Evolutionary conservation across 306 rosid species (phyloP).

Genomic region (Crotalaria pallida): DNA sequence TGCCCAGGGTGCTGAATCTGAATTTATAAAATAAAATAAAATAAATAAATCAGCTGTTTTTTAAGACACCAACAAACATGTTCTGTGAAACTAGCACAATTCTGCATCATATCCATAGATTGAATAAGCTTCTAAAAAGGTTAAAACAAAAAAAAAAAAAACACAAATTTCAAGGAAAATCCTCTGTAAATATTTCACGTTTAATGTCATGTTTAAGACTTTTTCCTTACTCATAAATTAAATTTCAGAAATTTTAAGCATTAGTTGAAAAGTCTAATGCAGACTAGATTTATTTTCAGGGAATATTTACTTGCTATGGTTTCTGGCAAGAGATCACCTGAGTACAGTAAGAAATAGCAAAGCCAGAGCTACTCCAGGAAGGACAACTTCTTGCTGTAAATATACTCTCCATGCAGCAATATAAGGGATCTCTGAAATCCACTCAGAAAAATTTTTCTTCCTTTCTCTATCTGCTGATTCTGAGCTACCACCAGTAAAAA

Average conservation of each 20-base stretch:
- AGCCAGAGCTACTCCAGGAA: slow-evolving; percentile 84
- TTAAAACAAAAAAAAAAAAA: not conserved
- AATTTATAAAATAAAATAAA: not conserved
- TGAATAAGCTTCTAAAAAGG: not conserved
- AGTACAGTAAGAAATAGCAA: slow-evolving; percentile 79
- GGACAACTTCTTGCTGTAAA: slow-evolving; percentile 60
- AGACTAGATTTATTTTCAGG: not conserved
- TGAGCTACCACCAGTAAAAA: not conserved
- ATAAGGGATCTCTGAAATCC: slow-evolving; percentile 46
- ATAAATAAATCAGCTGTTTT: no score
- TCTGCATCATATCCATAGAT: not conserved
- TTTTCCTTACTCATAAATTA: not conserved
- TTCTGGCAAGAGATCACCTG: slow-evolving; percentile 41
- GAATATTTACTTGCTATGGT: not conserved
- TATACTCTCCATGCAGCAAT: slow-evolving; percentile 71
- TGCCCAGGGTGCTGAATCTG: not conserved
- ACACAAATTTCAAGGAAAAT: not conserved
- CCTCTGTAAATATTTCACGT: not conserved
- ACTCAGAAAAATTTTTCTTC: slow-evolving; percentile 8
- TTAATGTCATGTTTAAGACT: not conserved
- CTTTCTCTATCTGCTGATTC: slow-evolving; percentile 20
- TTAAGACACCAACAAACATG: no score
- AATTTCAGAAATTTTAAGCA: not conserved
- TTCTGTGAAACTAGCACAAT: not conserved
- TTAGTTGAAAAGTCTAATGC: not conserved